phyloP scores from a whole-genome alignment of 75 land plant genomes.

The Gnetum montanum region DNA sequence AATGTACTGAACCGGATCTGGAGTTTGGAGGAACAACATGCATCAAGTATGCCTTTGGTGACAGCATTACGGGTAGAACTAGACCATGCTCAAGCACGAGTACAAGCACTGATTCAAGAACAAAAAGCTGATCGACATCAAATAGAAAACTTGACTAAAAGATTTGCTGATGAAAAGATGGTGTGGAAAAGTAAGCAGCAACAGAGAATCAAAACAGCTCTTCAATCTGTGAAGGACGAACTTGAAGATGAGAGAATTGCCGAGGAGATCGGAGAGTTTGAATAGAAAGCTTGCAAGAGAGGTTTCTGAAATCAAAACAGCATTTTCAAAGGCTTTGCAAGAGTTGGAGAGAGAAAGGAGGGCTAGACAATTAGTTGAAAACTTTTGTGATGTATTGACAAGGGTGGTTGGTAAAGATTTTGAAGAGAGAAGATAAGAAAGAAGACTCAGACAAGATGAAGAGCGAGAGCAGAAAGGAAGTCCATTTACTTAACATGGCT shows the following conservation, averaged over 20 bases:
- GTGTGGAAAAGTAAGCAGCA: conserved; percentile 46
- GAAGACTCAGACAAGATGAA: conserved; percentile 24
- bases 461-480: conserved; percentile 14
- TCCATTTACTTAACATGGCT: conserved; percentile 68
- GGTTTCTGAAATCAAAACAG: conserved; percentile 49
- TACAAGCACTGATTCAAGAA: conserved; percentile 43
- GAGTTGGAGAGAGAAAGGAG: conserved; percentile 65
- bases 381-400: conserved; percentile 71
- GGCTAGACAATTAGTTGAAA: conserved; percentile 38
- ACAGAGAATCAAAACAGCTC: conserved; percentile 43
- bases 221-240: conserved; percentile 55
- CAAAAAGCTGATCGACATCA: conserved; percentile 46
- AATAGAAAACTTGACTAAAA: conserved; percentile 52
- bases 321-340: conserved; percentile 41
- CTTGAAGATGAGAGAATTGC: conserved; percentile 63
- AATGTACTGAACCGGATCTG: conserved; percentile 72
- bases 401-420: conserved; percentile 42
- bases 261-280: conserved; percentile 54
- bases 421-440: conserved; percentile 34
- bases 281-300: conserved; percentile 68
- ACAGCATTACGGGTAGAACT: conserved; percentile 49
- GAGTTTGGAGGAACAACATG: conserved; percentile 72
- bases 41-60: conserved; percentile 37
- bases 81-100: conserved; percentile 31
- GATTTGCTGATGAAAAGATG: conserved; percentile 42